These are phyloP conservation scores for Fusarium udum DNA, from an alignment of 2,329 filamentous ascomycete species.

Conservation along the genomic window DNA sequence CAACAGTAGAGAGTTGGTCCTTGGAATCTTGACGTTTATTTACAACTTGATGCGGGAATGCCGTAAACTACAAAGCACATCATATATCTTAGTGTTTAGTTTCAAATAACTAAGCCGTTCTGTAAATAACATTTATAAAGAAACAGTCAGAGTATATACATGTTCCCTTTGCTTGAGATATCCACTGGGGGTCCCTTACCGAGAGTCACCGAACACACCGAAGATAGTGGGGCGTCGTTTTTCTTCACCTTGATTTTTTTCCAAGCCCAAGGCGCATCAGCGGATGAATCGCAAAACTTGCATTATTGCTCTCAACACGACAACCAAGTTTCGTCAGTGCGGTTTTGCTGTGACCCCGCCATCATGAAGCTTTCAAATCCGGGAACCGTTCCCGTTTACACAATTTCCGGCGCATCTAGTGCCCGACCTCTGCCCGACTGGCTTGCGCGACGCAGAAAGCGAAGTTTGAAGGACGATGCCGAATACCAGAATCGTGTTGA, in stretches of 20 bases:
- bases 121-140: neutral
- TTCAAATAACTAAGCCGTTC: too few species aligned
- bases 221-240: conserved; percentile 32
- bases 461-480: conserved; percentile 88
- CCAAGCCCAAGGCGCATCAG: conserved; percentile 21
- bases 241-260: conserved; percentile 48
- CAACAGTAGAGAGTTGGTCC: neutral
- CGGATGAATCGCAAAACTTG: conserved; percentile 30
- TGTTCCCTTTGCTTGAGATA: neutral
- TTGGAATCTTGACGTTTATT: neutral
- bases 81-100: neutral
- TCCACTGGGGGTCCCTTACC: conserved; percentile 6
- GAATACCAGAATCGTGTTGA: conserved; percentile 96
- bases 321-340: conserved; percentile 26
- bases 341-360: conserved; percentile 10
- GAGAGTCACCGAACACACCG: conserved; percentile 35
- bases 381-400: conserved; percentile 89
- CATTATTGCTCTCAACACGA: conserved; percentile 11
- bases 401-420: conserved; percentile 89
- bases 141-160: neutral
- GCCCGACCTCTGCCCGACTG: conserved; percentile 92
- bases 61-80: neutral
- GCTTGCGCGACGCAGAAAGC: conserved; percentile 89
- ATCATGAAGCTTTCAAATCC: conserved; percentile 84
- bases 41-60: neutral